phyloP scores from a whole-genome alignment of 805 yeast species.

The Yamadazyma kitorensis region DNA sequence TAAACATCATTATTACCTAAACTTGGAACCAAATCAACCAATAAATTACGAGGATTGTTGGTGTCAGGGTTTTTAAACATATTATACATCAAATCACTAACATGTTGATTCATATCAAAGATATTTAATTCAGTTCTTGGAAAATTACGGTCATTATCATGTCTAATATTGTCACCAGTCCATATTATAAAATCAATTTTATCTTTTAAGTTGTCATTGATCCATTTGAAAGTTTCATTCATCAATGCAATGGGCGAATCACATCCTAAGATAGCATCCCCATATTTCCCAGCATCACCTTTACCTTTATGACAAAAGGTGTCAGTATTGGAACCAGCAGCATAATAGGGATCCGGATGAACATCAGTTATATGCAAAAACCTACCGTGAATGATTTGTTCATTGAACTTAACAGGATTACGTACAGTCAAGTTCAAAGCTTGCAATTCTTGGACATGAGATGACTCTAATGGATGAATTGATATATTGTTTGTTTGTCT shows the following conservation, averaged over 20 bases:
- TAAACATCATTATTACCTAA: constrained; percentile 86
- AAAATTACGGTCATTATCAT: constrained; percentile 69
- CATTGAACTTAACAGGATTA: constrained; percentile 25
- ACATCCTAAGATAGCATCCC: constrained; percentile 75
- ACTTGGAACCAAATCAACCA: constrained; percentile 58
- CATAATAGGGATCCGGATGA: constrained; percentile 76
- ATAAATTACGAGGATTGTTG: constrained; percentile 42
- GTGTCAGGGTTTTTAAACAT: constrained; percentile 51
- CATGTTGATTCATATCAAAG: constrained; percentile 61
- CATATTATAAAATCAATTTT: constrained; percentile 82
- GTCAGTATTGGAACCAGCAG: constrained; percentile 45
- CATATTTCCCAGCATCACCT: constrained; percentile 62
- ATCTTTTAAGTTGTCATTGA: constrained; percentile 59
- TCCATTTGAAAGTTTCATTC: constrained; percentile 65
- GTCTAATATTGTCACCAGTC: constrained; percentile 90
- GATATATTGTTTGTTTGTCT: constrained; percentile 1
- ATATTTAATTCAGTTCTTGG: constrained; percentile 77
- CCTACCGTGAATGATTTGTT: constrained; percentile 57
- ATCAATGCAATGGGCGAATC: constrained; percentile 68
- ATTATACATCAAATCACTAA: constrained; percentile 51
- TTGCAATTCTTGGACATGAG: constrained; percentile 3
- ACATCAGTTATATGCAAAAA: constrained; percentile 85
- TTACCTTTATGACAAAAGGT: constrained; percentile 57
- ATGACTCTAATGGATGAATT: constrained; percentile 1
- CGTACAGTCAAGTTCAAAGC: constrained; percentile 32